Percentiles rank a stretch among this genome's conserved stretches.
Conservation (phyloP, 73 alveolate species). For the Tetrahymena elliotti region DNA sequence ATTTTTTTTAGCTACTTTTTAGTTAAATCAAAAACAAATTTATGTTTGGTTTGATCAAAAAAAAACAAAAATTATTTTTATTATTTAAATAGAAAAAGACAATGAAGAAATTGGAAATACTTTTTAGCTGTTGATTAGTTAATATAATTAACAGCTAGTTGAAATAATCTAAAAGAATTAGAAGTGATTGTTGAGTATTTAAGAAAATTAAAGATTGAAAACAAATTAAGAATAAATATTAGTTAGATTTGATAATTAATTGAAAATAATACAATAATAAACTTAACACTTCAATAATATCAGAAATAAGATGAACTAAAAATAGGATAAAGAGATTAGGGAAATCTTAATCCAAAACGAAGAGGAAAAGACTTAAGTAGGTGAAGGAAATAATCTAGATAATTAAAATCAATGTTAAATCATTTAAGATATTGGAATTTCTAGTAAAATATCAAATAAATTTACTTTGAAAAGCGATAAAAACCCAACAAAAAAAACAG, state of each 20-base stretch:
- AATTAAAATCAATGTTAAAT: background rate
- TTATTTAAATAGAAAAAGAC: too few species aligned
- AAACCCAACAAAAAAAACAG: background rate
- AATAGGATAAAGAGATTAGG: background rate
- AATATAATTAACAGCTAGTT: background rate
- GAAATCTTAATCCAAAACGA: background rate
- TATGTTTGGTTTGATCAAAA: too few species aligned
- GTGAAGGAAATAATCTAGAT: background rate
- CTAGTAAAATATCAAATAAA: background rate
- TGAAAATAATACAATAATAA: background rate
- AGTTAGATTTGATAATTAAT: background rate
- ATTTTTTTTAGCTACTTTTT: too few species aligned
- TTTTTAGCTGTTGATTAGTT: too few species aligned
- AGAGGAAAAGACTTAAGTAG: background rate
- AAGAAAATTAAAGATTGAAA: background rate
- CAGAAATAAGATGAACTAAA: background rate
- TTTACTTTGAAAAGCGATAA: background rate
- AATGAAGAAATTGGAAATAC: too few species aligned
- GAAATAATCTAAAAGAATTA: background rate
- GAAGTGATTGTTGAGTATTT: too few species aligned
- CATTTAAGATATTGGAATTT: background rate
- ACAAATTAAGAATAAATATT: background rate
- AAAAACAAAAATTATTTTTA: too few species aligned
- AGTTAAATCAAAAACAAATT: too few species aligned
- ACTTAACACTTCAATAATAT: background rate